Evolutionary conservation across 1,284 basidiomycete species (phyloP), one percentile per base, ranked within the genome.

Genomic region (Hymenochaete sp.): DNA sequence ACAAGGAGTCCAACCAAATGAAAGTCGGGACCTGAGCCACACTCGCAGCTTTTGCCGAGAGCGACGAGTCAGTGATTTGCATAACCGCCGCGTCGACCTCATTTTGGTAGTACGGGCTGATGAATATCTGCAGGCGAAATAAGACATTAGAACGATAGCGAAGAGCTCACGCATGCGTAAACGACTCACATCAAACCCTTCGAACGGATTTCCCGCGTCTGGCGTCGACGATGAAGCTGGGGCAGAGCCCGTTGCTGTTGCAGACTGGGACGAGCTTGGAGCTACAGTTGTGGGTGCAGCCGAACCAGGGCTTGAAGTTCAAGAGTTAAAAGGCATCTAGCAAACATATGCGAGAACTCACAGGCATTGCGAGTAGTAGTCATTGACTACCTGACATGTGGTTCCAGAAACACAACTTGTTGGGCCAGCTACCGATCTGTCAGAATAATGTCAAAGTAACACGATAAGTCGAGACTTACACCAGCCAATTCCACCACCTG

Each of bases 321-420:
- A n/a, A n/a, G n/a, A n/a, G n/a, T n/a, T n/a, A n/a, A n/a, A n/a
- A n/a, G n/a, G n/a, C n/a, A n/a, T n/a, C n/a, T 22, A 32, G 42
- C 26, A 29, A 25, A n/a, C 5, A 35, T 45, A 37, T 5, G 16
- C 43, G 16, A 24, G 31, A 19, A 61, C 71, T 49, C 56, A 73
- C 72, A 77, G 52, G 68, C 75, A 78, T 57, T 78, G 75, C 28
- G 62, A 76, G 60, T 77, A 77, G 57, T 69, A 79, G 38, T 66
- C 63, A 54, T 75, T 77, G 16, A 57, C 50, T 40, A 58, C 56
- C 9, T 59, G 59, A 59, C 75, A 79, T 24, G 53, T 52, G 1
- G 59, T 52, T 16, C 62, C 63, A 38, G 59, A 43, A n/a, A 54
- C 62, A 41, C 63, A 53, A 13, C 47, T 53, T 14, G 49, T 53